Conservation (phyloP, 768 basidiomycete genomes). For the Leccinellum luteum region DNA sequence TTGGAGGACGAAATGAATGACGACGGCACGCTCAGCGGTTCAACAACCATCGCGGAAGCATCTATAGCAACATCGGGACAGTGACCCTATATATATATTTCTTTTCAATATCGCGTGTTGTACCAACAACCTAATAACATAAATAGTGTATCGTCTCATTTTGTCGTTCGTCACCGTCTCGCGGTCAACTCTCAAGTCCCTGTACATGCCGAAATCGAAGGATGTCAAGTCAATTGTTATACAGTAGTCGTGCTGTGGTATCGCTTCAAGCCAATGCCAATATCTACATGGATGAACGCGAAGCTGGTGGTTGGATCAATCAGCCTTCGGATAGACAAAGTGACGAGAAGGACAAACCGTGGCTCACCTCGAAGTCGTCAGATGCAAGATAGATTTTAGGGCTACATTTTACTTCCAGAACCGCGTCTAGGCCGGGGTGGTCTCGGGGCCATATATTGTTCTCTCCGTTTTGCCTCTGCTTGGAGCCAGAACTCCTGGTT, state of each 20-base stretch:
- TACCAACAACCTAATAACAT: constrained; percentile 22
- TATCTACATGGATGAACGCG: constrained; percentile 34
- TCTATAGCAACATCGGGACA: constrained; percentile 4
- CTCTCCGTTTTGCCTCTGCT: constrained; percentile 45
- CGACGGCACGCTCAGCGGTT: constrained; percentile 9
- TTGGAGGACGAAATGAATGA: constrained; percentile 14
- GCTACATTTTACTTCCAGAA: constrained; percentile 55
- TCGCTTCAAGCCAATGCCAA: constrained; percentile 20
- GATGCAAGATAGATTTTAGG: constrained; percentile 9
- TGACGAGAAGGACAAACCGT: background rate
- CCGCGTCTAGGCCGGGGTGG: constrained; percentile 35
- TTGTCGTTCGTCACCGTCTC: background rate
- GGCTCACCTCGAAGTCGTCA: constrained; percentile 18
- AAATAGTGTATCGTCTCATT: constrained; percentile 23
- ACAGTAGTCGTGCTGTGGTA: constrained; percentile 22
- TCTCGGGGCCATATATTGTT: constrained; percentile 42
- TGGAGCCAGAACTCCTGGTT: constrained; percentile 60
- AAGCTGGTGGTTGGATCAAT: constrained; percentile 18
- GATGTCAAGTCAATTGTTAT: constrained; percentile 20
- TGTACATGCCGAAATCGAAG: constrained; percentile 12
- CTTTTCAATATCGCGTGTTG: constrained; percentile 9
- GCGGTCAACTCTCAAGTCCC: constrained; percentile 6
- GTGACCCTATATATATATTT: constrained; percentile 23
- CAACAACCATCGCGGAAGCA: constrained; percentile 4
- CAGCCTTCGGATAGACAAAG: background rate